phyloP scores from a whole-genome alignment of 495 filamentous ascomycete genomes.

The Lophiostoma macrostomum region DNA sequence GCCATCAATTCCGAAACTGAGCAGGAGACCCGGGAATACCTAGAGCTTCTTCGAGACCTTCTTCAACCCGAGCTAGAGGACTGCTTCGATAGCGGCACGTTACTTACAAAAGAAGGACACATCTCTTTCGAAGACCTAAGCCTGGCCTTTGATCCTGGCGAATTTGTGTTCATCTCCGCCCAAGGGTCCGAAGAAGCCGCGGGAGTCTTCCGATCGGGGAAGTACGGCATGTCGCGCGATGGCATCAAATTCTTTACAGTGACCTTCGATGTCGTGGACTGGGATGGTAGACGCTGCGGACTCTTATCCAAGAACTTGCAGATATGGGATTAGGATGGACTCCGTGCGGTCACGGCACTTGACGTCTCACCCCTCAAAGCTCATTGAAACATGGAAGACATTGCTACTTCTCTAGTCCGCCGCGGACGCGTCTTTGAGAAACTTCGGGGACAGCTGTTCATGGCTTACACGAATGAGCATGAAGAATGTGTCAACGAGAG shows the following conservation, averaged over 20 bases:
- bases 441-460: slow-evolving; percentile 6
- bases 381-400: slow-evolving; percentile 4
- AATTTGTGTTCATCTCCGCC: slow-evolving; percentile 35
- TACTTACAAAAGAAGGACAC: slow-evolving; percentile 52
- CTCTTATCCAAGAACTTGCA: slow-evolving; percentile 37
- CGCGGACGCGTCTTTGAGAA: slow-evolving; percentile 17
- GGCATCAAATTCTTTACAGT: slow-evolving; percentile 38
- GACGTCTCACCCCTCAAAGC: not conserved
- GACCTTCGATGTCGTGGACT: slow-evolving; percentile 32
- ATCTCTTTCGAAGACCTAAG: slow-evolving; percentile 57
- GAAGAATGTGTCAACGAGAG: slow-evolving; percentile 5
- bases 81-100: slow-evolving; percentile 36
- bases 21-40: slow-evolving; percentile 50
- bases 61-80: not conserved
- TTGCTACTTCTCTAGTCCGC: not conserved
- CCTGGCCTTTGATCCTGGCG: slow-evolving; percentile 50
- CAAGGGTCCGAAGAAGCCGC: slow-evolving; percentile 38
- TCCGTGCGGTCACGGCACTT: slow-evolving; percentile 11
- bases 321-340: slow-evolving; percentile 7
- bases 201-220: slow-evolving; percentile 45
- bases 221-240: slow-evolving; percentile 59
- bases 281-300: slow-evolving; percentile 49
- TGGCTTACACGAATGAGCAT: slow-evolving; percentile 15
- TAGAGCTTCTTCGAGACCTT: slow-evolving; percentile 22
- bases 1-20: slow-evolving; percentile 11